Evolutionary conservation across 2,329 filamentous ascomycete species (phyloP).

Genomic region (Harringtonia aguacate): DNA sequence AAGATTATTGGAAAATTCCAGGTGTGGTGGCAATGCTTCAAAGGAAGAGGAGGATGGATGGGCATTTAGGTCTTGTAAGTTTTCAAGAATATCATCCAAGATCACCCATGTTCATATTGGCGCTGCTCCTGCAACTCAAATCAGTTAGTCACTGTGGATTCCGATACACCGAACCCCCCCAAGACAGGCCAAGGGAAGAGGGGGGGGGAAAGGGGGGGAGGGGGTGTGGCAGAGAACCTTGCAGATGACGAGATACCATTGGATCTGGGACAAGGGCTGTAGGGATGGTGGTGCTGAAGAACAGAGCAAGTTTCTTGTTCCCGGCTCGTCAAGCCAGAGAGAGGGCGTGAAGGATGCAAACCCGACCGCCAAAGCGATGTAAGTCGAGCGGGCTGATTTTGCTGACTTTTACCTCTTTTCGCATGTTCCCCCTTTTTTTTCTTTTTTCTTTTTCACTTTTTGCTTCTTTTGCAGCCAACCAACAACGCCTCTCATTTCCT

Average conservation of each 20-base stretch:
- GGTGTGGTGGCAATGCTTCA: neutral
- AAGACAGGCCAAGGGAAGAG: neutral
- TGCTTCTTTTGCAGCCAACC: neutral
- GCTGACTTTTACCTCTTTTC: neutral
- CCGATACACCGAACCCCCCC: slow-evolving; percentile 2
- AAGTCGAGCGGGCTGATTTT: neutral
- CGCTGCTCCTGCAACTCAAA: slow-evolving; percentile 1
- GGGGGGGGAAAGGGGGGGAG: neutral
- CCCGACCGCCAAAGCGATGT: neutral
- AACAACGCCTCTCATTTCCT: too few relatives aligned
- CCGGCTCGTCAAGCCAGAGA: neutral
- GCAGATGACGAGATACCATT: slow-evolving; percentile 5
- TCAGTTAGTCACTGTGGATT: slow-evolving; percentile 3
- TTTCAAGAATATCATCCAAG: neutral
- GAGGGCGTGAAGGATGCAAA: neutral
- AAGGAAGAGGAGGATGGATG: neutral
- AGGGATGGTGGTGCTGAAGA: neutral
- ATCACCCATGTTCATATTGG: neutral
- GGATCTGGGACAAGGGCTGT: neutral
- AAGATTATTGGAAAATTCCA: neutral
- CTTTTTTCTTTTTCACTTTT: neutral
- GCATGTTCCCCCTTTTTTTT: neutral
- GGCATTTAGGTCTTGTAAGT: neutral
- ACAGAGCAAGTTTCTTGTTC: neutral
- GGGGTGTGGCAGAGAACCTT: neutral